phyloP scores from a whole-genome alignment of 306 rosid species.

The Urtica urens region DNA sequence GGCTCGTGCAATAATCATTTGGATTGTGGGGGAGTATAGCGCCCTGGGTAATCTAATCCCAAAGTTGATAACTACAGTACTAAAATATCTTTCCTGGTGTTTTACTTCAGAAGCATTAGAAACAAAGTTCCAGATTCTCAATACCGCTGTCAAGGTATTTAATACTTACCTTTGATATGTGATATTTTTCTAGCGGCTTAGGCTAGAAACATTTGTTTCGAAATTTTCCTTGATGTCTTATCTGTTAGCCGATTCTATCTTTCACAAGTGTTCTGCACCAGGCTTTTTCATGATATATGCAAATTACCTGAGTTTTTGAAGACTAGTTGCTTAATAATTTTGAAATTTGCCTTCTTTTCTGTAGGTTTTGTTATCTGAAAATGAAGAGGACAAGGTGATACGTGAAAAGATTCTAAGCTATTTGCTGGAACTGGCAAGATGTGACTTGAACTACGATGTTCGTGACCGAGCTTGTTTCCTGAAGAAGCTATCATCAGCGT shows the following conservation, averaged over 20 bases:
- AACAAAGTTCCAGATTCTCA: conserved; percentile 88
- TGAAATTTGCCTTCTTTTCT: too few species aligned
- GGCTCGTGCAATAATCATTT: conserved; percentile 81
- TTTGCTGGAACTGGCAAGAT: conserved; percentile 67
- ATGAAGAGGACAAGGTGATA: conserved; percentile 42
- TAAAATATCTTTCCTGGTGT: conserved; percentile 71
- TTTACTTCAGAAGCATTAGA: conserved; percentile 77
- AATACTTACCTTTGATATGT: too few species aligned
- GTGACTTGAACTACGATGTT: conserved; percentile 66
- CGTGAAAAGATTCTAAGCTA: conserved; percentile 44
- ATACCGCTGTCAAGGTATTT: conserved; percentile 64
- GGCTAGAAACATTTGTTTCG: background rate
- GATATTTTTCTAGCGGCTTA: too few species aligned
- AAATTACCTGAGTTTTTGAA: too few species aligned
- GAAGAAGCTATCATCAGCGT: conserved; percentile 40
- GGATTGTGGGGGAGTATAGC: conserved; percentile 94
- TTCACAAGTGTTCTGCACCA: too few species aligned
- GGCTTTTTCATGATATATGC: too few species aligned
- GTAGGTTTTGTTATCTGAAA: conserved; percentile 49
- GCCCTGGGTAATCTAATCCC: conserved; percentile 71
- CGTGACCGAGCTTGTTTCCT: conserved; percentile 78
- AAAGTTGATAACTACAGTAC: conserved; percentile 62
- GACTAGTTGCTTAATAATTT: too few species aligned
- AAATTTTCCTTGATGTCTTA: too few species aligned
- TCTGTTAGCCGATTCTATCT: too few species aligned